Evolutionary conservation across 2,329 filamentous ascomycete species (phyloP), one percentile per base, ranked within the genome.

Genomic region (Fusarium sp.): DNA sequence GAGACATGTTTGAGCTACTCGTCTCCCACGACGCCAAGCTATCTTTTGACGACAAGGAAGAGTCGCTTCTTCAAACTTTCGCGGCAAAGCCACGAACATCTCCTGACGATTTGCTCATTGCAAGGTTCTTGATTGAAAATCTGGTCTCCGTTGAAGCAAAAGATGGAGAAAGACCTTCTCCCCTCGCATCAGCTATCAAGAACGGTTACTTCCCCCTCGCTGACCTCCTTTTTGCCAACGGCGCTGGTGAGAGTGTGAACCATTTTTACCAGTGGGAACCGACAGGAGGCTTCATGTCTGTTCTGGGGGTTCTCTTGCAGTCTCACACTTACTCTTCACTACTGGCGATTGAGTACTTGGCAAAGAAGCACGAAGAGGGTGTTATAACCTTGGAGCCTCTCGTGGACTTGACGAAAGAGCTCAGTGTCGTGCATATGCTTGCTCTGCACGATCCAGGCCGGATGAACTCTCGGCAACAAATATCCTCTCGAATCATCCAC

Each of bases 401-500:
- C 4, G 50, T 45, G 25, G 62, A 45, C 11, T 27, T 18, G 16
- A 58, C 50, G 18, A 58, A 29, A 20, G 22, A 35, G 20, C 50
- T 64, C 6, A 64, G 62, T 40, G 35, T 5, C 8, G n/a, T 64
- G 6, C 62, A 64, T 10, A 47, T 58, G 35, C 50, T 64, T 1
- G 62, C 27, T 45, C n/a, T 58, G 11, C 62, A 64, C 25, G 62
- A 64, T 11, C 36, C 62, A 18, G 29, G 35, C 6, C 29, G 18
- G 1, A 35, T 45, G 35, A 64, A 64, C 20, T 35, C 62, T 45
- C 62, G 62, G 6, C 35, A 58, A 2, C 62, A 64, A 35, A 64
- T 64, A 13, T 58, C 62, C 22, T n/a, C 36, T 16, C 62, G 62
- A 18, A 58, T 64, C 10, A 64, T 64, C 16, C 62, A 64, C 13